Evolutionary conservation across 2,329 filamentous ascomycete genomes (phyloP).

Genomic region (Fusarium nematophilum): DNA sequence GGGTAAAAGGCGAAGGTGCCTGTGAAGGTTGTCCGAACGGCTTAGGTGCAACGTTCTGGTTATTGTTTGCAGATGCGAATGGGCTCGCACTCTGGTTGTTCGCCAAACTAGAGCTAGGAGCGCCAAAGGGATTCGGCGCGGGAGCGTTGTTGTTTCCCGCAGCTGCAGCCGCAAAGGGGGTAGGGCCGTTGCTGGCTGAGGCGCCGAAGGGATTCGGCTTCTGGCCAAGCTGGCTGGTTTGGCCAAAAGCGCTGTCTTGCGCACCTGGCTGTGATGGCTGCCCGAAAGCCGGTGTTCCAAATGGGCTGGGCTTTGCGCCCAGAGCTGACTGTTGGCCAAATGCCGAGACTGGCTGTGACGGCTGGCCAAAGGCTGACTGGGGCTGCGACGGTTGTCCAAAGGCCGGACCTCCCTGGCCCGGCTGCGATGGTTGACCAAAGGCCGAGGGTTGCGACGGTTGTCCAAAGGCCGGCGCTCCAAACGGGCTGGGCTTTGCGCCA

Average conservation of each 20-base stretch:
- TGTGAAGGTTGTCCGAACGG: conserved; percentile 46
- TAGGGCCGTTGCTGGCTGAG: conserved; percentile 34
- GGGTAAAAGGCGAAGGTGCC: conserved; percentile 36
- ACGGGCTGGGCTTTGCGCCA: conserved; percentile 47
- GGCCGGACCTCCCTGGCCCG: conserved; percentile 41
- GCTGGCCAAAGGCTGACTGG: conserved; percentile 57
- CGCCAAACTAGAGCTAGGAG: conserved; percentile 24
- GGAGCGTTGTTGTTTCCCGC: conserved; percentile 31
- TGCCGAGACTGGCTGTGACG: conserved; percentile 41
- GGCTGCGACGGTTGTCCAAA: conserved; percentile 47
- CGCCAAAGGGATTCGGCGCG: conserved; percentile 46
- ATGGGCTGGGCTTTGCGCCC: conserved; percentile 47
- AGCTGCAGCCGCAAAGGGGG: conserved; percentile 40
- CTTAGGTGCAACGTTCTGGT: conserved; percentile 29
- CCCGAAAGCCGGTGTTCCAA: conserved; percentile 48
- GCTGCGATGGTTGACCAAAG: conserved; percentile 58
- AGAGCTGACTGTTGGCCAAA: conserved; percentile 51
- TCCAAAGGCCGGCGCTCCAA: conserved; percentile 44
- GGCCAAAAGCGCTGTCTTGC: conserved; percentile 47
- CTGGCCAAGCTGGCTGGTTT: conserved; percentile 51
- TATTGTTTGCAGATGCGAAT: conserved; percentile 33
- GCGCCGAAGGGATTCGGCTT: conserved; percentile 53
- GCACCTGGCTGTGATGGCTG: conserved; percentile 49
- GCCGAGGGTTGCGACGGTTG: conserved; percentile 45
- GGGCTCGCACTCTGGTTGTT: conserved; percentile 32